Conservation (phyloP, 1,284 basidiomycete species). For the Apiotrichum siamense region DNA sequence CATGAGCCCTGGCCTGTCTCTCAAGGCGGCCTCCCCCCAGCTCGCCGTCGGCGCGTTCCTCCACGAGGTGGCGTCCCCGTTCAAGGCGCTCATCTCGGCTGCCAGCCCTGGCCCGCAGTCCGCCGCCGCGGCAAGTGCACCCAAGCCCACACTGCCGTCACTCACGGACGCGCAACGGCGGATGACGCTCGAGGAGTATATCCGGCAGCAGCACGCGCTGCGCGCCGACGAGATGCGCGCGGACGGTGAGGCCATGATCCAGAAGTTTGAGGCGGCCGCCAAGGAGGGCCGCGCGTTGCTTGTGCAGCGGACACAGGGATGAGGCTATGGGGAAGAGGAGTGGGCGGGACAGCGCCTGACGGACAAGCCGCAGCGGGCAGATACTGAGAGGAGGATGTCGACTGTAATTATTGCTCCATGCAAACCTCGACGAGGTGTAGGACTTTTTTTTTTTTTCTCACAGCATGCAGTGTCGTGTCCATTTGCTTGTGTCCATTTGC, state of each 20-base stretch:
- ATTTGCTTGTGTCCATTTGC: too few species aligned
- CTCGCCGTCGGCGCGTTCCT: conserved; percentile 5
- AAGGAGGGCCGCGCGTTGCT: conserved; percentile 4
- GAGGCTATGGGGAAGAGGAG: too few species aligned
- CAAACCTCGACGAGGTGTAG: too few species aligned
- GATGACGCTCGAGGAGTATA: conserved; percentile 17
- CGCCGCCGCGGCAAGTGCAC: not conserved
- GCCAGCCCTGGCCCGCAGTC: not conserved
- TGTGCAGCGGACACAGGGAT: too few species aligned
- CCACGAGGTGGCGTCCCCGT: conserved; percentile 10
- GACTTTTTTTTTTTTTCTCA: too few species aligned
- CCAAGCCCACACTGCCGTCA: not conserved
- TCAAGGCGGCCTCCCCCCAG: not conserved
- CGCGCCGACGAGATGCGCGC: conserved; percentile 9
- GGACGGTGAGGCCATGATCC: conserved; percentile 56
- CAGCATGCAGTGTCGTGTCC: too few species aligned
- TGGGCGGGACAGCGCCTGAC: too few species aligned
- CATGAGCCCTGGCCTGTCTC: not conserved
- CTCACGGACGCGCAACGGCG: conserved; percentile 9
- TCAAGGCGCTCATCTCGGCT: conserved; percentile 6
- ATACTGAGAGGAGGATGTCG: too few species aligned
- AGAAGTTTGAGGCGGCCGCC: conserved; percentile 55
- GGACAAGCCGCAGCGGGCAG: too few species aligned
- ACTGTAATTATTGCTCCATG: too few species aligned
- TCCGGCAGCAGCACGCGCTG: conserved; percentile 9